Percentiles rank a stretch among this genome's conserved stretches.
These are phyloP conservation scores for Phytopythium vexans DNA, from an alignment of 352 stramenopile species.

Conservation along the genomic window DNA sequence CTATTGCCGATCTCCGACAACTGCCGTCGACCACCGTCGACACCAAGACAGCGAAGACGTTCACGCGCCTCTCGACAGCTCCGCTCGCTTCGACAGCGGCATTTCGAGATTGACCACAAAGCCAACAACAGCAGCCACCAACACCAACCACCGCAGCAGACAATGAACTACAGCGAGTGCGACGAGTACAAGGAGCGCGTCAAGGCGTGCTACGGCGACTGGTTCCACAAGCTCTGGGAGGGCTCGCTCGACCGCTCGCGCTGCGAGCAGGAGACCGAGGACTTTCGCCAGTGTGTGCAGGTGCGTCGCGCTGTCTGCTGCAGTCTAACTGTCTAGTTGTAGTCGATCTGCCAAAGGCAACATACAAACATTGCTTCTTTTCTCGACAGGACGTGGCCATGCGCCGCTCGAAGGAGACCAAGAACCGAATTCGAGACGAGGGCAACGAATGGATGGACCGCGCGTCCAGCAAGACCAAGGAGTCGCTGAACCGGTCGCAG, in stretches of 20 bases:
- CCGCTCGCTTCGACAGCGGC: neutral
- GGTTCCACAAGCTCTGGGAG: constrained; percentile 75
- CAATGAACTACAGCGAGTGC: constrained; percentile 57
- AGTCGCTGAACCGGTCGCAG: constrained; percentile 13
- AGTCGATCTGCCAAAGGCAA: neutral
- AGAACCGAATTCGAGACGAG: constrained; percentile 7
- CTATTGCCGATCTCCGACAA: no score
- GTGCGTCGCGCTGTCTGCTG: constrained; percentile 10
- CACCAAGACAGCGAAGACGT: no score
- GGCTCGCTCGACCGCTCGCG: constrained; percentile 55
- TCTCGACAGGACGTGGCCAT: constrained; percentile 42
- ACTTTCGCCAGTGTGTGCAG: constrained; percentile 72
- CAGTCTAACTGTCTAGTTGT: neutral
- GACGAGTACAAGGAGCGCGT: constrained; percentile 75
- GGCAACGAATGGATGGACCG: constrained; percentile 59
- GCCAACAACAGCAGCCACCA: neutral
- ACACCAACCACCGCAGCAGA: constrained; percentile 6
- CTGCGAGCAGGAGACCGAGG: constrained; percentile 70
- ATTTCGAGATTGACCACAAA: neutral
- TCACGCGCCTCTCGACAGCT: no score
- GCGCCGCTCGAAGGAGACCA: constrained; percentile 18
- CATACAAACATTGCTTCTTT: neutral
- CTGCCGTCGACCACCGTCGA: no score
- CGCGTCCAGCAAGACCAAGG: constrained; percentile 26
- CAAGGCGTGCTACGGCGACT: constrained; percentile 78